These are phyloP conservation scores for Mallotus nudiflorus DNA, from an alignment of 345 rosid species.

Conservation along the genomic window DNA sequence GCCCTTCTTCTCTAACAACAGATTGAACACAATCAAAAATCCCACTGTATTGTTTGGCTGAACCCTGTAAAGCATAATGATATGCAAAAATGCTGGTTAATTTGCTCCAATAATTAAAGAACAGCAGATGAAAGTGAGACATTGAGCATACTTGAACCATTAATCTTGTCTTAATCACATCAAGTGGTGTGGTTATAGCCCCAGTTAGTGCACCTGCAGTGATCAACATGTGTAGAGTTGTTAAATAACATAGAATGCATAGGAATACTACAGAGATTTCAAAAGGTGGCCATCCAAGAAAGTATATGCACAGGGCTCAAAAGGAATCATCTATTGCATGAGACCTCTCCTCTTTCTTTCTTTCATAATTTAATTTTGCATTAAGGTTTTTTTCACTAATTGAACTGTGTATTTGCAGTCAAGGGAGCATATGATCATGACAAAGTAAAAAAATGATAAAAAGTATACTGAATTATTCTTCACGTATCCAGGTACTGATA, in stretches of 20 bases:
- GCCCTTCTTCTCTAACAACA: constrained; percentile 80
- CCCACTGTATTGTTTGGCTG: constrained; percentile 77
- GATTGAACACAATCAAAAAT: constrained; percentile 86
- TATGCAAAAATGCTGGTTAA: background rate
- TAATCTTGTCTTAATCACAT: constrained; percentile 92
- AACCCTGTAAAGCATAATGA: constrained; percentile 49
- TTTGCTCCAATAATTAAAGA: constrained; percentile 1
- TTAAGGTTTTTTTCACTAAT: too few relatives aligned
- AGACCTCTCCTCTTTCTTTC: background rate
- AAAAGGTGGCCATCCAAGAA: too few relatives aligned
- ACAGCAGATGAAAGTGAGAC: constrained; percentile 3
- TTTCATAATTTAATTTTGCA: background rate
- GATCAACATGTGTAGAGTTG: background rate
- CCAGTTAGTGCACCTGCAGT: constrained; percentile 84
- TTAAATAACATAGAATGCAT: background rate
- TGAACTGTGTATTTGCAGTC: too few relatives aligned
- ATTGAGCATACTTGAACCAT: constrained; percentile 79
- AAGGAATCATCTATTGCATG: background rate
- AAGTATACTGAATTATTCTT: background rate
- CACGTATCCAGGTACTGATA: background rate
- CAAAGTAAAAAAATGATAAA: background rate
- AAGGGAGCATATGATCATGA: background rate
- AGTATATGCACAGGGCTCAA: too few relatives aligned
- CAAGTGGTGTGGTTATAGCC: constrained; percentile 96
- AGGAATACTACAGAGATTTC: background rate